Evolutionary conservation across 2,329 filamentous ascomycete genomes (phyloP), one percentile per base, ranked within the genome.

Genomic region (Exophiala xenobiotica): DNA sequence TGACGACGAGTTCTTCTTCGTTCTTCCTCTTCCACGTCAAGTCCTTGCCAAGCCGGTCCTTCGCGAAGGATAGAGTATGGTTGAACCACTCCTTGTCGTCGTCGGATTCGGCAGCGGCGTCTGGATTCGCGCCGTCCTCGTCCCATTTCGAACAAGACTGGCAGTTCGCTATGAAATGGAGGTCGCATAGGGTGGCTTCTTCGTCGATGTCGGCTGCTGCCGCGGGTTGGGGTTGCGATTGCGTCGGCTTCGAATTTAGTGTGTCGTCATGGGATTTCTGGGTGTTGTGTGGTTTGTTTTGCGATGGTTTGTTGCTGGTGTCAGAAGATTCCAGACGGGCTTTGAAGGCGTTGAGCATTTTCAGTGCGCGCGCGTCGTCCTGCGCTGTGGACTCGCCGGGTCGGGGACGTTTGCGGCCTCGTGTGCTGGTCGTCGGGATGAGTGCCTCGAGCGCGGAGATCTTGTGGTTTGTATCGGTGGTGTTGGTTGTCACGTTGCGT

Each of bases 131-230:
- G 4, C 67, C 67, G 26, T 72, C 11, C 61, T 84, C 79, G 64
- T 95, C 87, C 90, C 91, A 96, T 0, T 86, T 81, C 52, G 82
- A 83, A 68, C 93, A 97, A 38, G 90, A 96, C 66, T 96, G 90
- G 68, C 93, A 99, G 63, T 95, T 88, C 42, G 87, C 88, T 57
- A 99, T 95, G 69, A 97, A 99, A 68, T 99, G 93, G 27, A 99
- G 73, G 67, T 97, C 93, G 65, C 93, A 99, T 3, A 95, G 77
- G 43, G 79, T 79, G 2, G 83, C 85, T 66, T 95, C 89, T 31
- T 87, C 85, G 14, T 78, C 77, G 6, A 68, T 63, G 6, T 29
- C 52, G 22, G 42, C 44, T 1, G 46, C 31, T n/a, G 14, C 12
- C 6, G 11, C 38, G 18, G 22, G 14, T 20, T 20, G 39, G 19